Evolutionary conservation across 164 flowering plant species (phyloP), one percentile per base, ranked within the genome.

Genomic region (Chimonanthus salicifolius): DNA sequence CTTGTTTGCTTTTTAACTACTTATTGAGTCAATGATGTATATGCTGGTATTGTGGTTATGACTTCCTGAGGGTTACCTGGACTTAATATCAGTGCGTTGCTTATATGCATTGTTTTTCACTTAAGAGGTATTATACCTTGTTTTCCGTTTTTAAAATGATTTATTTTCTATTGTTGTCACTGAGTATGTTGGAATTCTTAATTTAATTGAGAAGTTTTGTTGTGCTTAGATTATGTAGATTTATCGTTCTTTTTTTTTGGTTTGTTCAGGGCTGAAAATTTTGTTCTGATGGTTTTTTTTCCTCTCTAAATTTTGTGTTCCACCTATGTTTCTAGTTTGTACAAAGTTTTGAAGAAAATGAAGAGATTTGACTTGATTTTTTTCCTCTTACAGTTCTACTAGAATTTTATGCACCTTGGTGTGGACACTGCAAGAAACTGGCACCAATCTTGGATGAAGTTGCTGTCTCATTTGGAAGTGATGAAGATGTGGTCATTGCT

Each of bases 321-420:
- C 33, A 33, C 33, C 33, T 1, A 51, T 51, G 51, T 49, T 5
- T 49, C 51, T 49, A 54, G 60, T 13, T 54, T 4, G 16, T 54
- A 7, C 16, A n/a, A 2, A 11, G 60, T 54, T 54, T 54, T 54
- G 60, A 54, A 54, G 60, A 33, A 33, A 33, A 54, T 54, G 5
- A 13, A 54, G 60, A n/a, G n/a, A 46, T 62, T 71, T 60, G 49
- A 58, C 49, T 20, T 45, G 21, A 44, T 43, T 45, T 58, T 45
- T 13, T n/a, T 77, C 70, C 6, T 33, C 33, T 33, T 80, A 78
- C 87, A 95, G 99, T 95, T 74, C 78, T 95, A 15, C 73, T 95
- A 0, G 99, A 96, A 83, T 93, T 96, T 70, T 96, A 96, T 80
- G 97, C 99, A 54, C 99, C 99, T 49, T 92, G 98, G 98, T 94